Percentiles rank a stretch among this genome's conserved stretches.
These are phyloP conservation scores for Ascocoryne sarcoides DNA, from an alignment of 2,329 filamentous ascomycete species.

Conservation along the genomic window DNA sequence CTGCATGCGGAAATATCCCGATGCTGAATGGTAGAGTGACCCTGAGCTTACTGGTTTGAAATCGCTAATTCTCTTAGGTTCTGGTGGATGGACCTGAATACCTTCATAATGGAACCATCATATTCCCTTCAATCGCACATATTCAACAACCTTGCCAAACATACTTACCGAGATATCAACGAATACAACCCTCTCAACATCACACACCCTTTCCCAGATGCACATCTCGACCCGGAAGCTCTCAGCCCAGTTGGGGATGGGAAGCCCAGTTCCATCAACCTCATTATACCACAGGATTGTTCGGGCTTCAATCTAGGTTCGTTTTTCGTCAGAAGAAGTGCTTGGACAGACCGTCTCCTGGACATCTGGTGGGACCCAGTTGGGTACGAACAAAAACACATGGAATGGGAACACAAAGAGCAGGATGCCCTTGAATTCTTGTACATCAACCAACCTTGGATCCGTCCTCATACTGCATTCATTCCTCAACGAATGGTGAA, in stretches of 20 bases:
- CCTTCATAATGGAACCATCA: conserved; percentile 92
- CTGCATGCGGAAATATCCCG: conserved; percentile 83
- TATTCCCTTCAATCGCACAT: conserved; percentile 86
- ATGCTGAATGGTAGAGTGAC: conserved; percentile 81
- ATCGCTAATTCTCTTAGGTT: conserved; percentile 59
- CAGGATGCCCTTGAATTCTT: conserved; percentile 92
- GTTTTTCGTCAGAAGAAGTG: conserved; percentile 79
- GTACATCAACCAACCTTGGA: conserved; percentile 86
- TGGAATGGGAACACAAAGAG: conserved; percentile 99
- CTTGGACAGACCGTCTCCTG: conserved; percentile 84
- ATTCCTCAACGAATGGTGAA: conserved; percentile 88
- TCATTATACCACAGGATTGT: conserved; percentile 89
- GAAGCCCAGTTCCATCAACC: conserved; percentile 68
- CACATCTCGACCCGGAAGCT: conserved; percentile 68
- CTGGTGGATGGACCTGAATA: conserved; percentile 98
- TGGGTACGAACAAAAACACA: conserved; percentile 94
- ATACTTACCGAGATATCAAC: conserved; percentile 93
- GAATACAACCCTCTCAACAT: conserved; percentile 93
- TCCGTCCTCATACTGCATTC: conserved; percentile 81
- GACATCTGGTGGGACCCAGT: conserved; percentile 99
- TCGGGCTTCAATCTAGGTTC: conserved; percentile 93
- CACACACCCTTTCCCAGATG: conserved; percentile 65
- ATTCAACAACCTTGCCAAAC: conserved; percentile 66
- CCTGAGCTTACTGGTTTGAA: neutral
- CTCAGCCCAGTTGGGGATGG: conserved; percentile 70